Evolutionary conservation across 2,329 filamentous ascomycete genomes (phyloP), one percentile per base, ranked within the genome.

Genomic region (Pyricularia grisea): DNA sequence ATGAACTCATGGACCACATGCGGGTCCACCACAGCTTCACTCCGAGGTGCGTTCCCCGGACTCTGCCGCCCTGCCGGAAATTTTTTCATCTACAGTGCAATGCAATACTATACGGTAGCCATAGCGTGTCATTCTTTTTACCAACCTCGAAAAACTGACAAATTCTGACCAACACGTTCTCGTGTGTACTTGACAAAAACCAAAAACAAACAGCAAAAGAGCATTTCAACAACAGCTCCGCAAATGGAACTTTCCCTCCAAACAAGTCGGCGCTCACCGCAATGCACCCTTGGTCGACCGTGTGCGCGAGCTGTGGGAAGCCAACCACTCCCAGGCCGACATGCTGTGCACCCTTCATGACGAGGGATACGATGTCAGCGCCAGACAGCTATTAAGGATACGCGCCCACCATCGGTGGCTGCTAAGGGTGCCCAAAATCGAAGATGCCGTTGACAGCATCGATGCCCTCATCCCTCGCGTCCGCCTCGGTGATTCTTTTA

Each of bases 141-240:
- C n/a, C 5, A 63, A 63, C 5, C 10, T 12, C 20, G 27, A 12
- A 27, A 28, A 63, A 63, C 27, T 12, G 3, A 33, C 28, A 63
- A 63, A 63, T n/a, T n/a, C n/a, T n/a, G n/a, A n/a, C n/a, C n/a
- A n/a, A n/a, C n/a, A n/a, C n/a, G n/a, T n/a, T n/a, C n/a, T n/a
- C n/a, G n/a, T n/a, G n/a, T n/a, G n/a, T n/a, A n/a, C n/a, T n/a
- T 10, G 7, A 63, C 25, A 63, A 63, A 63, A 31, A 27, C 6
- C 7, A 17, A n/a, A 31, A 20, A 30, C 20, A 42, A 67, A 66
- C 78, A 92, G 91, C 77, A 92, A 92, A 81, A 88, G 91, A 70
- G 89, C 90, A 63, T 92, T 90, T 71, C 91, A 93, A 77, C 88
- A 84, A 3, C 90, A 93, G 73, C 92, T 93, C 78, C 90, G 88